A percentile compares a stretch with the other conserved stretches of the same genome.
Evolutionary conservation across 306 rosid genomes (phyloP).

Genomic region (Mimosa pudica): DNA sequence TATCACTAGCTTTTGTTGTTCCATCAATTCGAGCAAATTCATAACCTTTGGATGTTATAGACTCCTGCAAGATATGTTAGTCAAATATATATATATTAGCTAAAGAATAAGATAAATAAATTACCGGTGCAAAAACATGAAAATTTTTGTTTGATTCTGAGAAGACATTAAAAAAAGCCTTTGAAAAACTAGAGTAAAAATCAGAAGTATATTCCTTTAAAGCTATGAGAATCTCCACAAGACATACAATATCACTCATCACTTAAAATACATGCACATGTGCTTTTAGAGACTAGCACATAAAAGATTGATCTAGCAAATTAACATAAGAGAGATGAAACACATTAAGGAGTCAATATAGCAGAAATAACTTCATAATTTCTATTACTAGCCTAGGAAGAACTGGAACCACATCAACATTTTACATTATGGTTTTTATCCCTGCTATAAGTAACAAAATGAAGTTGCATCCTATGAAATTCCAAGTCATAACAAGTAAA

Average conservation of each 20-base stretch:
- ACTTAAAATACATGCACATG: neutral
- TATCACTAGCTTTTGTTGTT: slow-evolving; percentile 80
- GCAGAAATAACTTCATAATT: neutral
- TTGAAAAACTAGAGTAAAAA: neutral
- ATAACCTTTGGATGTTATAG: slow-evolving; percentile 59
- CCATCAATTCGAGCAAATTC: slow-evolving; percentile 83
- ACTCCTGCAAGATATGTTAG: slow-evolving; percentile 53
- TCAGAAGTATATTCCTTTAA: neutral
- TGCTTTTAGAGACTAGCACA: neutral
- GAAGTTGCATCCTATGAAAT: neutral
- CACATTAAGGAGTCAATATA: neutral
- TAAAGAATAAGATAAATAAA: slow-evolving; percentile 10
- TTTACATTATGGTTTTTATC: neutral
- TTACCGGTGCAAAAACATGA: slow-evolving; percentile 3
- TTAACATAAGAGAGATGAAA: neutral
- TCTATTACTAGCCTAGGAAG: neutral
- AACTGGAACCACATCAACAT: neutral
- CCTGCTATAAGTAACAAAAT: neutral
- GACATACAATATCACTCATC: neutral
- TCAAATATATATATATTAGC: slow-evolving; percentile 18
- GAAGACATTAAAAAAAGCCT: neutral
- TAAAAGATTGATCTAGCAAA: neutral
- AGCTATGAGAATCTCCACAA: neutral
- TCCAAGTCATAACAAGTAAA: slow-evolving; percentile 3
- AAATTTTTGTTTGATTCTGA: slow-evolving; percentile 5